Conservation (phyloP, 2,329 filamentous ascomycete genomes). For the Colletotrichum orchidophilum region DNA sequence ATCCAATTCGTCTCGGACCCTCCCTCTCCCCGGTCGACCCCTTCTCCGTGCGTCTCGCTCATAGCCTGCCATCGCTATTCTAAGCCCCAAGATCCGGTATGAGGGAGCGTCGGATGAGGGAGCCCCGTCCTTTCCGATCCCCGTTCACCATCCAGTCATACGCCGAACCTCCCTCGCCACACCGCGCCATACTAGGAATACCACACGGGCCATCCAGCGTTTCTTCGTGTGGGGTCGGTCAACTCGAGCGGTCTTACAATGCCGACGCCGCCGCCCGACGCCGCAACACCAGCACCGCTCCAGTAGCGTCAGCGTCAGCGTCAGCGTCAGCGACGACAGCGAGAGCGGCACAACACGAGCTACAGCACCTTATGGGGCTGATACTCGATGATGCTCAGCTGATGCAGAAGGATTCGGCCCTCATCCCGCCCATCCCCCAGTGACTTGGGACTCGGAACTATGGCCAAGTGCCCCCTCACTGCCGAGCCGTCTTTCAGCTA, state of each 20-base stretch:
- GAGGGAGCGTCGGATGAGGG: slow-evolving; percentile 12
- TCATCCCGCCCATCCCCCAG: neutral
- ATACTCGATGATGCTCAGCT: neutral
- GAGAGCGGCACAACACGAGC: neutral
- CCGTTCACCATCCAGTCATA: slow-evolving; percentile 21
- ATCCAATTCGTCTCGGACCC: slow-evolving; percentile 1
- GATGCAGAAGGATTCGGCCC: neutral
- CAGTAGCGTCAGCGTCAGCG: neutral
- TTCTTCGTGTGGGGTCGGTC: slow-evolving; percentile 6
- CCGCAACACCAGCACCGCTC: neutral
- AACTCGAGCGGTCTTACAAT: neutral
- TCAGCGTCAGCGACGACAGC: neutral
- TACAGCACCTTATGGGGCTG: neutral
- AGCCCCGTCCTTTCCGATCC: slow-evolving; percentile 15
- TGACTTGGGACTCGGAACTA: slow-evolving; percentile 16
- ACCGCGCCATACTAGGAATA: slow-evolving; percentile 3
- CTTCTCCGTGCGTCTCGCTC: slow-evolving; percentile 29
- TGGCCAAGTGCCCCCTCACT: slow-evolving; percentile 6
- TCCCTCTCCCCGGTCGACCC: slow-evolving; percentile 18
- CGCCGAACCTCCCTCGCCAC: slow-evolving; percentile 14
- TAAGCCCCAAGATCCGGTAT: neutral
- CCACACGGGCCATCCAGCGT: neutral
- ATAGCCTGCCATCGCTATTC: slow-evolving; percentile 2
- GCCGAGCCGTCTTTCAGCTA: slow-evolving; percentile 1
- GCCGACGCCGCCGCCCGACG: slow-evolving; percentile 1